These are phyloP conservation scores for Poa pratensis DNA, from an alignment of 176 grass and related monocot species.

Conservation along the genomic window DNA sequence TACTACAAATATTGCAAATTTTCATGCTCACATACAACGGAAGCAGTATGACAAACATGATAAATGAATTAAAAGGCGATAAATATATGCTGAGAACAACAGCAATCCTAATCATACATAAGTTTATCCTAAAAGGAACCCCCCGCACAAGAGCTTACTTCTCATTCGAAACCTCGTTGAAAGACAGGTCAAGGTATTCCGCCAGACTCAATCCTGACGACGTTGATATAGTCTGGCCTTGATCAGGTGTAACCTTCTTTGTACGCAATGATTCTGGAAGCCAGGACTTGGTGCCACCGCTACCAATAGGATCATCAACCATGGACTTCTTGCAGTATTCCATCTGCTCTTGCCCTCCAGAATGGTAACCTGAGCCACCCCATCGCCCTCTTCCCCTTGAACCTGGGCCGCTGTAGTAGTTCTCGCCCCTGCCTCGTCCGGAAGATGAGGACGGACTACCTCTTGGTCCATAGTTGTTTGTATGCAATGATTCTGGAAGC, in stretches of 20 bases:
- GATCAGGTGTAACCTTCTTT: constrained; percentile 41
- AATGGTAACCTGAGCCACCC: constrained; percentile 29
- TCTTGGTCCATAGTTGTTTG: constrained; percentile 37
- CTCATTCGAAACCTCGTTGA: constrained; percentile 47
- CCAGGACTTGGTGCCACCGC: constrained; percentile 32
- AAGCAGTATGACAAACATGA: background rate
- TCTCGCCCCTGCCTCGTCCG: constrained; percentile 41
- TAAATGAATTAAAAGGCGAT: background rate
- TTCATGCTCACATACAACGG: background rate
- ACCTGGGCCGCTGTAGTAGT: constrained; percentile 35
- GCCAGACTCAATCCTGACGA: constrained; percentile 47
- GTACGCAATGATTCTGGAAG: constrained; percentile 39
- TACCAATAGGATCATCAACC: background rate
- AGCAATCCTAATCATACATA: constrained; percentile 26
- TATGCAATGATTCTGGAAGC: constrained; percentile 42
- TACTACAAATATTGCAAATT: background rate
- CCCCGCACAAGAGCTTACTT: background rate
- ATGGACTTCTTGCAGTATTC: too few relatives aligned
- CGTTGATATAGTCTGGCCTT: constrained; percentile 18
- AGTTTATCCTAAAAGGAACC: background rate
- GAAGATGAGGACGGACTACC: constrained; percentile 32
- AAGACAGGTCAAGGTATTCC: constrained; percentile 58
- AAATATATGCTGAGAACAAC: constrained; percentile 6
- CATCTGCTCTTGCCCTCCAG: constrained; percentile 29
- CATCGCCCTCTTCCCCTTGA: constrained; percentile 45